Conservation (phyloP, 1,139 yeast genomes). For the Pichia sp. region DNA sequence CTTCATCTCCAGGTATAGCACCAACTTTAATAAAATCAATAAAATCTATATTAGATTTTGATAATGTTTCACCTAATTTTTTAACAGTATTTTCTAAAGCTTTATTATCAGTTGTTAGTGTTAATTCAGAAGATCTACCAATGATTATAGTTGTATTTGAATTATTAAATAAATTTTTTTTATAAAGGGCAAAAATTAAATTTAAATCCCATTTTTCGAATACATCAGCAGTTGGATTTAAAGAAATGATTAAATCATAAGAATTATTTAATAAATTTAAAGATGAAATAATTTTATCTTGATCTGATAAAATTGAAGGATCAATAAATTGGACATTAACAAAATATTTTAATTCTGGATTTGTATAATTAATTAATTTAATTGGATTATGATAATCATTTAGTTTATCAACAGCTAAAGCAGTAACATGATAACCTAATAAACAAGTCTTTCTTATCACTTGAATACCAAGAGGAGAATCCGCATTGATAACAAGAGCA, state of each 20-base stretch:
- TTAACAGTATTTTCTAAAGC: conserved; percentile 3
- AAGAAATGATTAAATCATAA: conserved; percentile 6
- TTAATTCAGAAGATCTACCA: conserved; percentile 1
- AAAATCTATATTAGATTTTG: neutral
- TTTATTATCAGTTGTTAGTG: neutral
- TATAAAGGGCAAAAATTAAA: conserved; percentile 1
- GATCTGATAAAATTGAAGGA: neutral
- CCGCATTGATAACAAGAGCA: conserved; percentile 10
- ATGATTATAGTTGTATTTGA: conserved; percentile 6
- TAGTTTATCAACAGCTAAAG: neutral
- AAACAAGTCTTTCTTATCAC: conserved; percentile 1
- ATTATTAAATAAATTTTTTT: neutral
- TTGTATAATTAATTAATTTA: neutral
- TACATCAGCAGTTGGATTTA: conserved; percentile 7
- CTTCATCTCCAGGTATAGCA: conserved; percentile 9
- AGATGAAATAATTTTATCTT: neutral
- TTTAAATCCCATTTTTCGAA: conserved; percentile 11
- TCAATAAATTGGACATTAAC: neutral
- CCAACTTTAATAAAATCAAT: conserved; percentile 6
- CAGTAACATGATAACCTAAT: conserved; percentile 2
- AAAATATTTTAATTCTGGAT: conserved; percentile 10
- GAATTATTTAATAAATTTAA: neutral
- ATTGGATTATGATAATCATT: neutral
- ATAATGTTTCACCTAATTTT: neutral
- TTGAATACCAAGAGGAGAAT: conserved; percentile 5